Evolutionary conservation across 306 rosid species (phyloP).

Genomic region (Elaeagnus macrophylla): DNA sequence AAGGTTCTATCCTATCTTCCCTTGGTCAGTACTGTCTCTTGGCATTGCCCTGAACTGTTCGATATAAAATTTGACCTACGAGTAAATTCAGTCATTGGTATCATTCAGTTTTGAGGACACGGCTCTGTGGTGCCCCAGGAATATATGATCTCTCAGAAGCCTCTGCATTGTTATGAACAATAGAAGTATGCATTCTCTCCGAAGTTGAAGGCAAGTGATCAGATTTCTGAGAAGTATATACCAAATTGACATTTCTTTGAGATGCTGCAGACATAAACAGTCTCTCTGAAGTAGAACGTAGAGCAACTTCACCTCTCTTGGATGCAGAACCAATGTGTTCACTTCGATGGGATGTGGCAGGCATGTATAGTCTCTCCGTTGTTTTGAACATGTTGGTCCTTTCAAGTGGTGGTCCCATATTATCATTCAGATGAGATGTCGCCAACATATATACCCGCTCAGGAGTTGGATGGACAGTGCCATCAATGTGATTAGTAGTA

Average conservation of each 20-base stretch:
- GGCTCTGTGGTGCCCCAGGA: constrained; percentile 36
- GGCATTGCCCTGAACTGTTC: too few relatives aligned
- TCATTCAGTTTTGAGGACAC: constrained; percentile 36
- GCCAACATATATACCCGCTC: constrained; percentile 26
- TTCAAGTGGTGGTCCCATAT: constrained; percentile 23
- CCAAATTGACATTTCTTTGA: constrained; percentile 30
- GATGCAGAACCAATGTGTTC: constrained; percentile 30
- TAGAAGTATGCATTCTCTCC: constrained; percentile 30
- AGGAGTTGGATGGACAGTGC: constrained; percentile 16
- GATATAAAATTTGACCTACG: too few relatives aligned
- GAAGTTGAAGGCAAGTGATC: constrained; percentile 31
- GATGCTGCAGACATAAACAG: constrained; percentile 31
- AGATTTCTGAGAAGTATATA: constrained; percentile 18
- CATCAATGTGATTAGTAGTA: constrained; percentile 18
- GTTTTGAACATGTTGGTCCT: constrained; percentile 24
- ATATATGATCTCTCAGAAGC: constrained; percentile 39
- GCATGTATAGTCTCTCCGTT: constrained; percentile 29
- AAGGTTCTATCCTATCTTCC: too few relatives aligned
- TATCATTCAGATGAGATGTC: constrained; percentile 26
- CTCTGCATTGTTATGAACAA: constrained; percentile 27
- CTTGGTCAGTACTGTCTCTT: too few relatives aligned
- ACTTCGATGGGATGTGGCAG: constrained; percentile 19
- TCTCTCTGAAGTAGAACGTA: constrained; percentile 33
- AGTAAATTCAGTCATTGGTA: constrained; percentile 37
- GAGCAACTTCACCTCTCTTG: constrained; percentile 30